phyloP scores from a whole-genome alignment of 768 basidiomycete genomes.

The Termitomyces sp. region DNA sequence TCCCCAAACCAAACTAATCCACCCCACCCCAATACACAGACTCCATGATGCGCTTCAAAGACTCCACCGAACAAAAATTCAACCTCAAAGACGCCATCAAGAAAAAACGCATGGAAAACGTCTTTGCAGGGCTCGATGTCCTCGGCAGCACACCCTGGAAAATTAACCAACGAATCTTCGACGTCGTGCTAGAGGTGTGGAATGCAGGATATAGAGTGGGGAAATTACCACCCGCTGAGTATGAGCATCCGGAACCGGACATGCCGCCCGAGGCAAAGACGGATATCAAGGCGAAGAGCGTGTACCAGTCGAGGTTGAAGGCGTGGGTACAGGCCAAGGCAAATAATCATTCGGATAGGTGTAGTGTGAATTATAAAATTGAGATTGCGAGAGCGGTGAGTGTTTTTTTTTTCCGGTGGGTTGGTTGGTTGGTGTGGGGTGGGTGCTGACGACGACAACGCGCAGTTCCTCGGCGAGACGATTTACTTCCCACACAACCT shows the following conservation, averaged over 20 bases:
- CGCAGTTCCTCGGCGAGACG: slow-evolving; percentile 78
- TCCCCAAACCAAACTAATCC: not conserved
- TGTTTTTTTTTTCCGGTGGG: slow-evolving; percentile 12
- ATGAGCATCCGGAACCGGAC: slow-evolving; percentile 62
- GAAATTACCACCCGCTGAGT: slow-evolving; percentile 77
- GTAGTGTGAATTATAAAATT: slow-evolving; percentile 93
- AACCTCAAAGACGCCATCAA: slow-evolving; percentile 76
- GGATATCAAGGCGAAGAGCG: slow-evolving; percentile 52
- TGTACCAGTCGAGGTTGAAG: slow-evolving; percentile 56
- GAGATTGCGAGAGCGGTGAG: slow-evolving; percentile 90
- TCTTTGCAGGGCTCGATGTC: slow-evolving; percentile 87
- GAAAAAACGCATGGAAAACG: slow-evolving; percentile 73
- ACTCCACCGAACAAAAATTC: slow-evolving; percentile 75
- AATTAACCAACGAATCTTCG: slow-evolving; percentile 77
- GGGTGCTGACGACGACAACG: too few species aligned
- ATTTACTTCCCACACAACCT: slow-evolving; percentile 95
- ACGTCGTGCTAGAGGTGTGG: slow-evolving; percentile 79
- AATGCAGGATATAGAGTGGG: slow-evolving; percentile 79
- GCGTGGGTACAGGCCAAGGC: slow-evolving; percentile 56
- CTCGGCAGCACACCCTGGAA: slow-evolving; percentile 89
- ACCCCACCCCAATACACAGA: slow-evolving; percentile 32
- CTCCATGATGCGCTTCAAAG: slow-evolving; percentile 89
- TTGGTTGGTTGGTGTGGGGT: too few species aligned
- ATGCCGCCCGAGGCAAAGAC: slow-evolving; percentile 38
- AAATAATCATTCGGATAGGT: slow-evolving; percentile 87